Percentiles rank a stretch among this genome's conserved stretches.
Evolutionary conservation across 2,329 filamentous ascomycete species (phyloP).

Genomic region (Apiospora marii): DNA sequence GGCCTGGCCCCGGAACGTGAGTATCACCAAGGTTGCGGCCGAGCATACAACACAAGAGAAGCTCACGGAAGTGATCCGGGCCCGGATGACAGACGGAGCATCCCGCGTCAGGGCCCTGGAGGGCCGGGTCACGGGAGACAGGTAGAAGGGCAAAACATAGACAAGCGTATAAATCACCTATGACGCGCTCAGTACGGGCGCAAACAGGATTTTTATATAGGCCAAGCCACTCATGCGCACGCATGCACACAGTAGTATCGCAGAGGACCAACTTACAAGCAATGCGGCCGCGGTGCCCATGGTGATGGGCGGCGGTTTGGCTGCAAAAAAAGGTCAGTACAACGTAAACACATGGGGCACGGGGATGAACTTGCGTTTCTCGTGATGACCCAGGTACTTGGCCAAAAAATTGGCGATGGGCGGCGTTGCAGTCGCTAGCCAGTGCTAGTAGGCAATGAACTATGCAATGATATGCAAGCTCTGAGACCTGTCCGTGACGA

Average conservation of each 20-base stretch:
- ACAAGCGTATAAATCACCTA: slow-evolving; percentile 83
- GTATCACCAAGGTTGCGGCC: slow-evolving; percentile 70
- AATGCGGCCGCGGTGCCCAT: slow-evolving; percentile 46
- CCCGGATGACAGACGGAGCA: slow-evolving; percentile 87
- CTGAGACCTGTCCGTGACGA: slow-evolving; percentile 23
- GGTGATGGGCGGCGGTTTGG: slow-evolving; percentile 50
- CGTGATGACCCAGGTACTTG: slow-evolving; percentile 39
- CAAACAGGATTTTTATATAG: background rate
- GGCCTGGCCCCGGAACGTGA: slow-evolving; percentile 61
- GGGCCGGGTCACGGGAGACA: slow-evolving; percentile 80
- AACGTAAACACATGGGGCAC: slow-evolving; percentile 15
- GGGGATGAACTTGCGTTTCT: slow-evolving; percentile 38
- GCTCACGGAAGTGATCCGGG: slow-evolving; percentile 82
- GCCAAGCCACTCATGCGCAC: background rate
- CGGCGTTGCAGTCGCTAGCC: slow-evolving; percentile 36
- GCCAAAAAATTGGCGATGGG: slow-evolving; percentile 38
- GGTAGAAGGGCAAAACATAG: slow-evolving; percentile 92
- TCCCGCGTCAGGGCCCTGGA: slow-evolving; percentile 83
- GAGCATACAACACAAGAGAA: slow-evolving; percentile 76
- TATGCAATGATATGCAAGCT: slow-evolving; percentile 17
- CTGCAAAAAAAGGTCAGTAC: slow-evolving; percentile 38
- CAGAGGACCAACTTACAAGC: slow-evolving; percentile 41
- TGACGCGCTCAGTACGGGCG: slow-evolving; percentile 18
- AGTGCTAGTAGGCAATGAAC: background rate
- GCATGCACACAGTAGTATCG: background rate